Conservation (phyloP, 169 alveolate genomes). For the Plasmodium relictum region DNA sequence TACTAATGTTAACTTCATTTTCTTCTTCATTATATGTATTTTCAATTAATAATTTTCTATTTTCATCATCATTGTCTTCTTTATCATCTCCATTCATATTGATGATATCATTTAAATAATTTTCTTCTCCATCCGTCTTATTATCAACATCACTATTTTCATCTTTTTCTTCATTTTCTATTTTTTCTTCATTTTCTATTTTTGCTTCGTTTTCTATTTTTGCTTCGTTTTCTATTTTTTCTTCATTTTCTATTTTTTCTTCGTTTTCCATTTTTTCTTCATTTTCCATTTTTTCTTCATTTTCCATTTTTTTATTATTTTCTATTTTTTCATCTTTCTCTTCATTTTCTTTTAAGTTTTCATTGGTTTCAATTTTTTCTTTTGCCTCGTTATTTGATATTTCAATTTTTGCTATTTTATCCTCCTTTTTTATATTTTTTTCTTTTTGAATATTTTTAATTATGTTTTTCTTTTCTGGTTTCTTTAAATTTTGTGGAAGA, state of each 20-base stretch:
- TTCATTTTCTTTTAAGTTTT: not conserved
- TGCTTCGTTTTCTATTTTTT: not conserved
- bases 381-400: not conserved
- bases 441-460: slow-evolving; percentile 22
- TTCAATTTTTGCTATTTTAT: not conserved
- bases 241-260: not conserved
- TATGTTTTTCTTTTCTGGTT: slow-evolving; percentile 24
- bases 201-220: not conserved
- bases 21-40: not conserved
- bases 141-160: slow-evolving; percentile 10
- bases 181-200: not conserved
- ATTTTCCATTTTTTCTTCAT: not conserved
- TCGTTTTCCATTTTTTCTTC: not conserved
- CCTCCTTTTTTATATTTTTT: slow-evolving; percentile 20
- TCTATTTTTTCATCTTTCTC: not conserved
- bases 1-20: slow-evolving; percentile 15
- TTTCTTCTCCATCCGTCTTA: slow-evolving; percentile 27
- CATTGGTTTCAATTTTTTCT: not conserved
- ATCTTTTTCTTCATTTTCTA: not conserved
- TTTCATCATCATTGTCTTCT: not conserved
- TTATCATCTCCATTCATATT: not conserved
- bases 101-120: slow-evolving; percentile 15
- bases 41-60: not conserved
- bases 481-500: slow-evolving; percentile 50
- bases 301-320: not conserved